phyloP scores from a whole-genome alignment of 805 yeast species.

The Candida incommunis region DNA sequence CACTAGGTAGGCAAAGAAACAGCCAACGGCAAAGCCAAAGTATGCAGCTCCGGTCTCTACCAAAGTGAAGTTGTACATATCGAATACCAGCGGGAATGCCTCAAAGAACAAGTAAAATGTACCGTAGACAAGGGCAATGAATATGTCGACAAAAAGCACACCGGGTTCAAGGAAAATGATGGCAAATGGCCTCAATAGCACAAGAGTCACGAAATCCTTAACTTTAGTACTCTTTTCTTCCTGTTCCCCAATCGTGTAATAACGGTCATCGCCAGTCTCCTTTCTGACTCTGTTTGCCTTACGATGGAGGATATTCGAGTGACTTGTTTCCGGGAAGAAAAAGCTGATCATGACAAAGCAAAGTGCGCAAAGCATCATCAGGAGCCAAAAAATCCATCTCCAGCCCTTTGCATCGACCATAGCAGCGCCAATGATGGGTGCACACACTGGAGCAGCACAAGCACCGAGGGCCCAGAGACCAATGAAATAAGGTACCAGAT shows the following conservation, averaged over 20 bases:
- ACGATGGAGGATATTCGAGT: slow-evolving; percentile 29
- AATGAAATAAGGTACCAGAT: slow-evolving; percentile 32
- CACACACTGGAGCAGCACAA: slow-evolving; percentile 39
- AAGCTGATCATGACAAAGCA: slow-evolving; percentile 23
- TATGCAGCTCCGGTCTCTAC: slow-evolving; percentile 36
- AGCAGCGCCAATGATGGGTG: slow-evolving; percentile 44
- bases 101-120: slow-evolving; percentile 44
- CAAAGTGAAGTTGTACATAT: slow-evolving; percentile 31
- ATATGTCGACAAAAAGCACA: slow-evolving; percentile 36
- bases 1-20: slow-evolving; percentile 21
- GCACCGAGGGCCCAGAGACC: slow-evolving; percentile 42
- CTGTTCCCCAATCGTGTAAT: slow-evolving; percentile 10
- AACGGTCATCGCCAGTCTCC: slow-evolving; percentile 19
- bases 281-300: slow-evolving; percentile 35
- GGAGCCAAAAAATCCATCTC: slow-evolving; percentile 44
- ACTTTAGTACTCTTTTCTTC: background rate
- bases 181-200: slow-evolving; percentile 26
- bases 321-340: slow-evolving; percentile 37
- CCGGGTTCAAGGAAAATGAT: slow-evolving; percentile 42
- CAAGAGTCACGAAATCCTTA: slow-evolving; percentile 6
- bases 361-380: slow-evolving; percentile 26
- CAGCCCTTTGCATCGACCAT: slow-evolving; percentile 32
- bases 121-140: slow-evolving; percentile 39
- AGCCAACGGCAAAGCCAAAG: slow-evolving; percentile 34
- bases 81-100: slow-evolving; percentile 46